Percentiles rank a stretch among this genome's conserved stretches.
phyloP scores from a whole-genome alignment of 2,329 filamentous ascomycete species.

The Alternaria tenuissima region DNA sequence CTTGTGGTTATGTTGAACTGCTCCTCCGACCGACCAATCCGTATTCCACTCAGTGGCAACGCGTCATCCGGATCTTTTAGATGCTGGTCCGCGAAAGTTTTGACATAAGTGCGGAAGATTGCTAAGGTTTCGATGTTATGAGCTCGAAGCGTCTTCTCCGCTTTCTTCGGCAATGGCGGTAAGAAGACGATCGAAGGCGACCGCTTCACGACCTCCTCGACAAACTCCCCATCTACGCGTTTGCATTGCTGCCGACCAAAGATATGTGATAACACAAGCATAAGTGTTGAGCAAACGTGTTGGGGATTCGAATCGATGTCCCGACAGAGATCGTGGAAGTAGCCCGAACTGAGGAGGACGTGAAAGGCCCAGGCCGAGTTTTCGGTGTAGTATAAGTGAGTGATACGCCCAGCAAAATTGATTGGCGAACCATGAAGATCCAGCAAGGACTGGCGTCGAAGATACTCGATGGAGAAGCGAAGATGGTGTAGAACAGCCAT shows the following conservation, averaged over 20 bases:
- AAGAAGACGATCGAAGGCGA: constrained; percentile 72
- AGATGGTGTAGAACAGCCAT: constrained; percentile 77
- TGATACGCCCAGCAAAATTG: constrained; percentile 74
- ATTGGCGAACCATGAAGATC: constrained; percentile 68
- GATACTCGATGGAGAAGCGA: constrained; percentile 82
- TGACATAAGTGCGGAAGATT: constrained; percentile 74
- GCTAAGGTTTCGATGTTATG: constrained; percentile 73
- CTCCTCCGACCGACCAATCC: constrained; percentile 1
- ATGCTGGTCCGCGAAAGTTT: constrained; percentile 73
- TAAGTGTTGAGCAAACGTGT: constrained; percentile 64
- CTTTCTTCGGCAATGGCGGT: constrained; percentile 67
- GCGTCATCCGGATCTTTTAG: constrained; percentile 61
- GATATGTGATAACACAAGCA: constrained; percentile 74
- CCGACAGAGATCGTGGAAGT: constrained; percentile 71
- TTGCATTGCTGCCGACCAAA: constrained; percentile 68
- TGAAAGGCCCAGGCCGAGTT: constrained; percentile 81
- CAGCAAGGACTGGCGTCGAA: constrained; percentile 73
- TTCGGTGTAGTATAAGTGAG: constrained; percentile 79
- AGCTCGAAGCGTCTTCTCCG: constrained; percentile 62
- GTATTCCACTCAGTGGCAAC: constrained; percentile 62
- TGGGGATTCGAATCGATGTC: constrained; percentile 61
- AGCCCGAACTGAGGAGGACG: constrained; percentile 73
- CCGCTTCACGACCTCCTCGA: constrained; percentile 59
- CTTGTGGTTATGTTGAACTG: neutral
- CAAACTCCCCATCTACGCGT: constrained; percentile 57